Evolutionary conservation across 306 rosid species (phyloP), one percentile per base, ranked within the genome.

Genomic region (Medicago arabica): DNA sequence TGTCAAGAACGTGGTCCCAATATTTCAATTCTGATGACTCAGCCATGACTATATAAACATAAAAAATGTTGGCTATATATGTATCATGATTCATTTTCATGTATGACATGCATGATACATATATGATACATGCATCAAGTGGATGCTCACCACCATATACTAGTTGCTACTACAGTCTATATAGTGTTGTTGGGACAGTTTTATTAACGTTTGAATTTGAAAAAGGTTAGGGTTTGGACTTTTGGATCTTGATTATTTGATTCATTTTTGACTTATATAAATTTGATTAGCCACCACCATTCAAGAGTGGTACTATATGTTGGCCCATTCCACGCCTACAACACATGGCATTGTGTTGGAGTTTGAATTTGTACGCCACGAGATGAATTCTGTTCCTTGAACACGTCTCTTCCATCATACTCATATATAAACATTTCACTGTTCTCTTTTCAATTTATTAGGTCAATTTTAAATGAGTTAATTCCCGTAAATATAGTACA

Each of bases 241-340:
- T 2, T 60, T 41, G 57, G 43, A 11, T 11, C 13, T 1, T 2
- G 15, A 49, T 31, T 19, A 23, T 74, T 50, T 47, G 44, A 11
- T 75, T n/a, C 31, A 8, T 55, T 53, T 74, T 83, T 64, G 76
- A 77, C 81, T 69, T 12, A 1, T 7, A 36, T 41, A 41, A 75
- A 50, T 23, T 34, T 34, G 38, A 34, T 31, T 41, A 72, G 76
- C 77, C 80, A 78, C 82, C 83, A 72, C 70, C 75, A 23, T 86
- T 77, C 81, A 80, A 17, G 4, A 13, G 44, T 11, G 8, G n/a
- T 14, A 65, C 75, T 15, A 61, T 81, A 2, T 2, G 4, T 17
- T 60, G 84, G 92, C 88, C 91, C 90, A 64, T 7, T 81, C 89
- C 92, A 83, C 89, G 90, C 88, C 86, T 79, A 21, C 63, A 25